Evolutionary conservation across 768 basidiomycete species (phyloP).

Genomic region (Mycena vitilis): DNA sequence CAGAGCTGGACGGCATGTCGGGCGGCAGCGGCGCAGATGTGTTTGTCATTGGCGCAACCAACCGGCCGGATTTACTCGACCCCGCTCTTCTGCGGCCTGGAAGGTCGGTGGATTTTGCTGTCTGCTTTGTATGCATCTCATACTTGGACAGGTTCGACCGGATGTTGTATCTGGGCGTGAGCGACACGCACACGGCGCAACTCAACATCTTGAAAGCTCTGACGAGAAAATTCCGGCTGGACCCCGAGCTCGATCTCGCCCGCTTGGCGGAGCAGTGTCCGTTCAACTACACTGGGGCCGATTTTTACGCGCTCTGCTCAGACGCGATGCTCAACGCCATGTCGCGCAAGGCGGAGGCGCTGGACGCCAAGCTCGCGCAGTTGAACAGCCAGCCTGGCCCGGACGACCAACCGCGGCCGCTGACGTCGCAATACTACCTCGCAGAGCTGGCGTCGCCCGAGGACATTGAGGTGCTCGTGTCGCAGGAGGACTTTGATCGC

Average conservation of each 20-base stretch:
- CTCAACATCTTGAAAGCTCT: slow-evolving; percentile 88
- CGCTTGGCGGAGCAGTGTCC: slow-evolving; percentile 80
- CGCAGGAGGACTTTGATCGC: slow-evolving; percentile 76
- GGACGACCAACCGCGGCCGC: slow-evolving; percentile 66
- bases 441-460: slow-evolving; percentile 78
- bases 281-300: slow-evolving; percentile 96
- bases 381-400: slow-evolving; percentile 62
- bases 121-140: slow-evolving; percentile 4
- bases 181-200: slow-evolving; percentile 87
- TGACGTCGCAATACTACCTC: slow-evolving; percentile 93
- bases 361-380: slow-evolving; percentile 76
- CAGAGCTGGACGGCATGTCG: slow-evolving; percentile 92
- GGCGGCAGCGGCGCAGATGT: slow-evolving; percentile 75
- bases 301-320: slow-evolving; percentile 97
- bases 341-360: slow-evolving; percentile 82
- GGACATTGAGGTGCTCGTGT: slow-evolving; percentile 84
- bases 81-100: slow-evolving; percentile 91
- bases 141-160: slow-evolving; percentile 85
- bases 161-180: slow-evolving; percentile 95
- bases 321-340: slow-evolving; percentile 97
- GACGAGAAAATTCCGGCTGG: slow-evolving; percentile 91
- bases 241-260: slow-evolving; percentile 71
- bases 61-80: slow-evolving; percentile 92
- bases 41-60: slow-evolving; percentile 96
- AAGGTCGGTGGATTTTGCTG: slow-evolving; percentile 57